Evolutionary conservation across 257 asterid genomes (phyloP).

Genomic region (Solanum sejunctum): DNA sequence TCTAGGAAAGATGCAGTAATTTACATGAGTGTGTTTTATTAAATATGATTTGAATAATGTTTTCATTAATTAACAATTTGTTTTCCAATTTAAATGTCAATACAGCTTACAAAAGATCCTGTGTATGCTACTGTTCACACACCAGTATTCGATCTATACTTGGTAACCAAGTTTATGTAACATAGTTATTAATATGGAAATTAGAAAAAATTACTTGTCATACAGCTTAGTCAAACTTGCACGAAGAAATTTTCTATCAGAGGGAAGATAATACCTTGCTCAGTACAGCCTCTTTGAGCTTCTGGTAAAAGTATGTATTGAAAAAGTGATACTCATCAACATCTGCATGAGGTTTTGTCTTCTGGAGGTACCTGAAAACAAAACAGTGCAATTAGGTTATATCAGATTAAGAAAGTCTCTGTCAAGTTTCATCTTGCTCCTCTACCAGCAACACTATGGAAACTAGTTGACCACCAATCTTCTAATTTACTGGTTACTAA

Average conservation of each 20-base stretch:
- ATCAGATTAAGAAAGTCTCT: not conserved
- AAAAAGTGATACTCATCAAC: not conserved
- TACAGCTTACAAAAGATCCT: not conserved
- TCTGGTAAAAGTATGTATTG: constrained; percentile 82
- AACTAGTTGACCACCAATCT: not conserved
- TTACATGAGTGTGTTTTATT: not conserved
- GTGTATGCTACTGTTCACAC: not conserved
- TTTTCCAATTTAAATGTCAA: not conserved
- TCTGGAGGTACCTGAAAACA: not conserved
- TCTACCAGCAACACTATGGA: not conserved
- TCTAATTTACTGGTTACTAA: not conserved
- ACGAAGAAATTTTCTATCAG: not conserved
- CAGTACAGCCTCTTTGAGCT: constrained; percentile 57
- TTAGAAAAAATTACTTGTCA: not conserved
- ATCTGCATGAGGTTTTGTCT: not conserved
- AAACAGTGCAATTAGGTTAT: not conserved
- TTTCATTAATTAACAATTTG: not conserved
- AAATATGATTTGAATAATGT: not conserved
- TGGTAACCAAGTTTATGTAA: not conserved
- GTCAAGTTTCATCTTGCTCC: not conserved
- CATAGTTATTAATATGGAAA: not conserved
- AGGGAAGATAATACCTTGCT: constrained; percentile 41
- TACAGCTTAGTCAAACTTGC: not conserved
- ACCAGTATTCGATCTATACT: not conserved
- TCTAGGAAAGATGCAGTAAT: not conserved